Evolutionary conservation across 2,329 filamentous ascomycete genomes (phyloP), one percentile per base, ranked within the genome.

Genomic region (Neonectria hederae): DNA sequence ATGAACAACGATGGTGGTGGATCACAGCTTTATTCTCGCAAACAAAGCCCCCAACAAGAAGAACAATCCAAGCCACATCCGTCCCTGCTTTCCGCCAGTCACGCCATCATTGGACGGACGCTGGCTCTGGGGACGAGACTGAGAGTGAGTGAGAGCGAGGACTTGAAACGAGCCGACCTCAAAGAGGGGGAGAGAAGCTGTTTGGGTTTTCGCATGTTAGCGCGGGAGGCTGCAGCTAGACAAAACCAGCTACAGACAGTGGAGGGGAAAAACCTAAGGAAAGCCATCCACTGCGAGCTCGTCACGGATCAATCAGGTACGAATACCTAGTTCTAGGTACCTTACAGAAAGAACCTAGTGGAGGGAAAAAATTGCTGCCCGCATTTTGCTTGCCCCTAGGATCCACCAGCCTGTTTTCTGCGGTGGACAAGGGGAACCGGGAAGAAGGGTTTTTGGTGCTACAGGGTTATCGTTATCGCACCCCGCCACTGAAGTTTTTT

Each of bases 401-500:
- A 52, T 49, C 53, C 52, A 46, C 35, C 35, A 46, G 26, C 24
- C 21, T 10, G 21, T 13, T 21, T 51, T 10, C 30, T 30, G 7
- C 13, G 19, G 51, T 26, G 24, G 32, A 21, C 22, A 13, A 43
- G 48, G 48, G 19, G 24, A 51, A 54, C 35, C 22, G 59, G 58
- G 52, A 26, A 46, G 17, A 28, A 40, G n/a, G 10, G 5, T 42
- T 42, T 42, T 42, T 21, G 4, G n/a, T 46, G 40, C 30, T 42
- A 19, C 67, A 76, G 76, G 75, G 76, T 79, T 79, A 79, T 79
- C 77, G 74, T 79, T 80, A 79, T 80, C 76, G 76, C 77, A 75
- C 69, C 73, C 76, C 77, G 75, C 75, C 66, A 74, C 59, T 56
- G 63, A 69, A 60, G 59, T 57, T 62, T 63, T 61, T 68, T 65